Base-by-base conservation (phyloP, 495 filamentous ascomycete species). In the Lineolata rhizophorae region DNA sequence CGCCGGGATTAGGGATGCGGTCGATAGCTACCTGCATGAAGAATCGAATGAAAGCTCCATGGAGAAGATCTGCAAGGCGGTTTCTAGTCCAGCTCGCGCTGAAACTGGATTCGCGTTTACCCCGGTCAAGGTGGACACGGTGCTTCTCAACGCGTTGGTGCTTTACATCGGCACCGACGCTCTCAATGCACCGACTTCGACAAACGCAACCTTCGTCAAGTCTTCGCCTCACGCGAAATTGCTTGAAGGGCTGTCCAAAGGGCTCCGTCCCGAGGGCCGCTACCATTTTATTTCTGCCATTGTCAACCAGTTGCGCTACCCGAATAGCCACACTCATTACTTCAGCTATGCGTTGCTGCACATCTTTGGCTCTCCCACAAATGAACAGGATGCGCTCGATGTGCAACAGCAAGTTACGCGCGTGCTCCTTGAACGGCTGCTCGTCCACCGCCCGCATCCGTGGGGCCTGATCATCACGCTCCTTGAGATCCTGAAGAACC, bases 401-500 rank as follows among this genome's bases (percentile, higher is more conserved):
- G 71, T 93, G 31, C 74, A 82, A 18, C 73, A 95, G 53, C 78
- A 90, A 50, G 79, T 95, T 39, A 77, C 79, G 27, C 69, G 83
- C 16, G 70, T 94, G 27, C 54, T 95, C 27, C 52, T 94, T 3
- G 87, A 99, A 58, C 65, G 87, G 24, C 54, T 93, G 30, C 69
- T 85, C 31, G 80, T 83, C 12, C 80, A 78, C 50, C 80, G 84
- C 48, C 87, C 87, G 19, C 90, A 95, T 49, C 84, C 87, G 10
- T 99, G 87, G 87, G 87, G 87, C 11, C 53, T 95, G 25, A 78
- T 94, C 50, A 73, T 91, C 35, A 91, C 82, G 14, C 63, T 90
- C 30, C 56, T 90, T 27, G 90, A 95, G 56, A 60, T 99, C 28
- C 60, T 91, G 35, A 87, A 92, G 57, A 94, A 91, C 46, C 70